phyloP scores from a whole-genome alignment of 129 eudicot species.

The Escallonia rubra region DNA sequence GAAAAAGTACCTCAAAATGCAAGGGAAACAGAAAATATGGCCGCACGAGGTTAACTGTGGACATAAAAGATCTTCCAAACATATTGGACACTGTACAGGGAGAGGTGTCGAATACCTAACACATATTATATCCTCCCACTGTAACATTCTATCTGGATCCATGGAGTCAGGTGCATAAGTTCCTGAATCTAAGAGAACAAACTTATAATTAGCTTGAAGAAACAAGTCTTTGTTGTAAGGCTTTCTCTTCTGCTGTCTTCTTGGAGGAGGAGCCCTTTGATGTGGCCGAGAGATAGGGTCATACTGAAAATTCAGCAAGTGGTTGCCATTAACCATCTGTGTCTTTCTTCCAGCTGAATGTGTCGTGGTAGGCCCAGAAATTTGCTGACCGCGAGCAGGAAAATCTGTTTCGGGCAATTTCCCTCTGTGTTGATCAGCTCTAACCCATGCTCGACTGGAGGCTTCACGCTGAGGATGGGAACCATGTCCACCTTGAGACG shows the following conservation, averaged over 20 bases:
- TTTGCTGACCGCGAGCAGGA: conserved; percentile 28
- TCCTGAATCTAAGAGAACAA: conserved; percentile 75
- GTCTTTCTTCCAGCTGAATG: conserved; percentile 53
- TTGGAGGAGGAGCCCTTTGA: conserved; percentile 52
- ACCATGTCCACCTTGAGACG: conserved; percentile 30
- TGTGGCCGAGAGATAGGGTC: conserved; percentile 79
- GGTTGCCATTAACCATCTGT: conserved; percentile 67
- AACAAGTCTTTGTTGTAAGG: conserved; percentile 93
- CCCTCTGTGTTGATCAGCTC: conserved; percentile 30
- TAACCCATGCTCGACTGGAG: conserved; percentile 29
- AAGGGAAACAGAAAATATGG: conserved; percentile 90
- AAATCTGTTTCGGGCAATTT: conserved; percentile 12
- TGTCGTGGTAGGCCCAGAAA: conserved; percentile 30
- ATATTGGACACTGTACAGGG: conserved; percentile 82
- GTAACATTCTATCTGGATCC: conserved; percentile 87
- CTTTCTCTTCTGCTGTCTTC: conserved; percentile 55
- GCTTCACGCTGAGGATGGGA: conserved; percentile 22
- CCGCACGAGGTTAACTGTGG: conserved; percentile 99
- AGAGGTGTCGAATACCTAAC: conserved; percentile 64
- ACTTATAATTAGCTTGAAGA: conserved; percentile 91
- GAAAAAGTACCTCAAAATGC: conserved; percentile 76
- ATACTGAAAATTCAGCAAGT: conserved; percentile 92
- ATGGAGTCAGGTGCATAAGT: conserved; percentile 48
- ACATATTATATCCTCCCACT: conserved; percentile 92
- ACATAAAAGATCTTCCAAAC: conserved; percentile 82